These are phyloP conservation scores for Debaryomyces maramus DNA, from an alignment of 805 yeast species.

Conservation along the genomic window DNA sequence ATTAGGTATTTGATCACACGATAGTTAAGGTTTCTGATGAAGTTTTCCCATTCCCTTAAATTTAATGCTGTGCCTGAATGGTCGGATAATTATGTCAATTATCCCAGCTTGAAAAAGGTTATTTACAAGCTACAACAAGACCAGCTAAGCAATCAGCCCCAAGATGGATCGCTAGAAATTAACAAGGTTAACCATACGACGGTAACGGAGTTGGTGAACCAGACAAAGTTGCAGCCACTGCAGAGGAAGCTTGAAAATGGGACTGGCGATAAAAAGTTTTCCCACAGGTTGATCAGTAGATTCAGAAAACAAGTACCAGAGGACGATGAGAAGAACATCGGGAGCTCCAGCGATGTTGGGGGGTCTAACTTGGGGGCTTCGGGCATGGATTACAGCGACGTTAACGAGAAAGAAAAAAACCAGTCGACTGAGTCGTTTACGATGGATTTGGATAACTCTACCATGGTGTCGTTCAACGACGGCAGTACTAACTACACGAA, in stretches of 20 bases:
- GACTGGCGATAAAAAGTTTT: conserved; percentile 4
- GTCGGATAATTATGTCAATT: conserved; percentile 47
- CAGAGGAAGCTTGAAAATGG: conserved; percentile 1
- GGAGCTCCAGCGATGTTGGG: background rate
- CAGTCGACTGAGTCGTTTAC: conserved; percentile 13
- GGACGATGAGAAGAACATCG: conserved; percentile 1
- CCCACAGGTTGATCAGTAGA: conserved; percentile 8
- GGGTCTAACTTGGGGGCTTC: conserved; percentile 5
- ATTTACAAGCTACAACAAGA: conserved; percentile 54
- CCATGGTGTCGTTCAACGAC: conserved; percentile 15
- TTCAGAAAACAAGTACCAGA: conserved; percentile 2
- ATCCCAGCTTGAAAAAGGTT: conserved; percentile 52
- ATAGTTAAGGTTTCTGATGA: conserved; percentile 32
- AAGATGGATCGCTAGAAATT: conserved; percentile 22
- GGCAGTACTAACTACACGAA: conserved; percentile 6
- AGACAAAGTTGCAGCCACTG: background rate
- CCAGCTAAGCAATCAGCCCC: conserved; percentile 27
- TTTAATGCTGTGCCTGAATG: conserved; percentile 57
- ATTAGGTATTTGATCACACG: conserved; percentile 11
- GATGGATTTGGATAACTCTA: conserved; percentile 18
- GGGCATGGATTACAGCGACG: background rate
- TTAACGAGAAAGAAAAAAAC: conserved; percentile 6
- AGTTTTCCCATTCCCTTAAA: conserved; percentile 50
- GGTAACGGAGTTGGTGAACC: conserved; percentile 28
- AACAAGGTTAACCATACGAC: conserved; percentile 21